phyloP scores from a whole-genome alignment of 208 protist genomes.

The Acanthamoeba royreba region DNA sequence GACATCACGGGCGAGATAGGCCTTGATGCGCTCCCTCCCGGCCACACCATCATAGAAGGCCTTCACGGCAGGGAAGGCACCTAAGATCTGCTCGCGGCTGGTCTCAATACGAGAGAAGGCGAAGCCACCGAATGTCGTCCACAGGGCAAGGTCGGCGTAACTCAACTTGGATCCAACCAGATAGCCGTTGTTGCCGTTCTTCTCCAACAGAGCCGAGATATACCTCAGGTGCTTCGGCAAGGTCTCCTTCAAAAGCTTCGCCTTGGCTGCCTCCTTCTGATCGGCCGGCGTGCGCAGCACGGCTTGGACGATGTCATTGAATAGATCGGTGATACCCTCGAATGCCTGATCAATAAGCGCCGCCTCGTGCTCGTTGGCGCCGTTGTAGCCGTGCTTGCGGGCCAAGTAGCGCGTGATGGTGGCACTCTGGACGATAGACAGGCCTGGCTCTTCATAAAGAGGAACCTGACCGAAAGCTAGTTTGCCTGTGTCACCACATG shows the following conservation, averaged over 20 bases:
- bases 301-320: not conserved
- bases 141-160: not conserved
- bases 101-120: not conserved
- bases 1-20: not conserved
- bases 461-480: conserved; percentile 3
- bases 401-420: not conserved
- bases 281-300: not conserved
- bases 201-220: not conserved
- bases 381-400: conserved; percentile 11
- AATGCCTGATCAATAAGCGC: not conserved
- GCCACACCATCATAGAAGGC: not conserved
- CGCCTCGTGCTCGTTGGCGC: not conserved
- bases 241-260: not conserved
- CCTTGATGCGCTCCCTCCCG: not conserved
- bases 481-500: not conserved
- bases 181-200: conserved; percentile 29
- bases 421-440: not conserved
- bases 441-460: not conserved
- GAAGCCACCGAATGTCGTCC: not conserved
- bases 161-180: not conserved
- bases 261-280: not conserved
- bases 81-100: not conserved
- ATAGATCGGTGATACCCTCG: not conserved
- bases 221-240: not conserved
- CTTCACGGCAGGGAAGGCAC: not conserved